Evolutionary conservation across 2,329 filamentous ascomycete species (phyloP).

Genomic region (Pseudocercospora crystallina): DNA sequence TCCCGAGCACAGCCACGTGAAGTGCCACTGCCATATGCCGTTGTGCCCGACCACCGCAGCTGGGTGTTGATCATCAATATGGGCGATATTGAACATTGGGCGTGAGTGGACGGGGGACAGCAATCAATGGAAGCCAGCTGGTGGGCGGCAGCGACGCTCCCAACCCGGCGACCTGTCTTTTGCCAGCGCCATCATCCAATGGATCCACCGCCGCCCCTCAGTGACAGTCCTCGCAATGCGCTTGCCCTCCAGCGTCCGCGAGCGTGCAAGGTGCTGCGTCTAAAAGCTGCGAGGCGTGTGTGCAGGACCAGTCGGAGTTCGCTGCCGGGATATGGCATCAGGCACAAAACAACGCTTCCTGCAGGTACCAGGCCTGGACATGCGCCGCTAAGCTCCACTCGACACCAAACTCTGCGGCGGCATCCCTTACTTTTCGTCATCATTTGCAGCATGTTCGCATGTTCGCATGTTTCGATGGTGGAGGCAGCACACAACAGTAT

Average conservation of each 20-base stretch:
- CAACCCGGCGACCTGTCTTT: too few relatives aligned
- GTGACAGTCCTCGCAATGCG: too few relatives aligned
- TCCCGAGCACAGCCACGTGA: slow-evolving; percentile 8
- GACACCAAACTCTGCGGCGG: slow-evolving; percentile 11
- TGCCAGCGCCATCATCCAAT: too few relatives aligned
- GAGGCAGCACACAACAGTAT: background rate
- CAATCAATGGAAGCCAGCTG: too few relatives aligned
- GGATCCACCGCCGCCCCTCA: too few relatives aligned
- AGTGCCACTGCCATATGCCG: background rate
- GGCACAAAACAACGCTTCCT: slow-evolving; percentile 18
- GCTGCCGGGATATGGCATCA: slow-evolving; percentile 19
- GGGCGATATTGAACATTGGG: too few relatives aligned
- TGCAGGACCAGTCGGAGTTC: slow-evolving; percentile 20
- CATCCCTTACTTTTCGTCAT: slow-evolving; percentile 3
- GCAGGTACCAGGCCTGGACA: slow-evolving; percentile 20
- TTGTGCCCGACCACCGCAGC: background rate
- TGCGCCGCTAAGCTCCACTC: slow-evolving; percentile 1
- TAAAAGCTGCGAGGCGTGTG: slow-evolving; percentile 4
- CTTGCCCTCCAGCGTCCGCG: background rate
- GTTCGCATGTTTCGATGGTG: slow-evolving; percentile 10
- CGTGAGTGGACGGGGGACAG: too few relatives aligned
- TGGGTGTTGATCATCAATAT: background rate
- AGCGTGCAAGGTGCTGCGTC: too few relatives aligned
- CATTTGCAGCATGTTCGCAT: slow-evolving; percentile 14
- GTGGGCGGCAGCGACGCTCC: too few relatives aligned